Base-by-base conservation (phyloP, 2,329 filamentous ascomycete genomes). In the Metarhizium humberi region DNA sequence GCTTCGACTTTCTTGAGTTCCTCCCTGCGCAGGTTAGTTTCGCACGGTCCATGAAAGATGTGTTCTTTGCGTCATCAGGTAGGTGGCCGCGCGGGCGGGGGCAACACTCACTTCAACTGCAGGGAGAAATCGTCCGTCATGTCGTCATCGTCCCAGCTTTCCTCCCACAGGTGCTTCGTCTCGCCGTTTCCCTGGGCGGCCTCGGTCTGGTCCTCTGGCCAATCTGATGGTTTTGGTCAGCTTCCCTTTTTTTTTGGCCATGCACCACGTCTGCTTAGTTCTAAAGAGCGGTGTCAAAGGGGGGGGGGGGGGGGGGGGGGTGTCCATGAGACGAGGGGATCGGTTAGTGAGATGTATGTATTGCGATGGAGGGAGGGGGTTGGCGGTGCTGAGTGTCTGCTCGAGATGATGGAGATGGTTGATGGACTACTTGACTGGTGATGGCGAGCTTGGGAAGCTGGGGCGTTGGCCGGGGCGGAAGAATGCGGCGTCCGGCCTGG, bases 91-190 rank as follows among this genome's bases (percentile, higher is more conserved):
- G 8, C 48, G 47, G 29, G 11, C 38, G 53, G 42, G 46, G 46
- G 42, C 46, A 29, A 32, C 54, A 78, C 87, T 62, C 73, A 96
- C 92, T 90, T 95, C 67, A 99, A 76, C 77, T 97, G 92, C 66
- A 88, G 83, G 13, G 91, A 94, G 71, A 99, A 99, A 67, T 99
- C 94, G 69, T 99, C 94, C 66, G 82, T 94, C 62, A 90, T 94
- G 74, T 97, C 94, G 70, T 97, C 92, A 67, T 99, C 94, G 69
- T 99, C 94, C 94, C 94, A 99, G 79, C 91, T 96, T 79, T 99
- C 94, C 74, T 99, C 94, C 94, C 94, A 99, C 54, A 99, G 78
- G 75, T 97, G 92, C 70, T 81, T 75, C 60, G 77, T 79, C 57
- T 85, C 82, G 66, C 85, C 86, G 63, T 77, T 83, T 58, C 79